Base-by-base conservation (phyloP, 2,329 filamentous ascomycete genomes). In the Chaetomium strumarium region DNA sequence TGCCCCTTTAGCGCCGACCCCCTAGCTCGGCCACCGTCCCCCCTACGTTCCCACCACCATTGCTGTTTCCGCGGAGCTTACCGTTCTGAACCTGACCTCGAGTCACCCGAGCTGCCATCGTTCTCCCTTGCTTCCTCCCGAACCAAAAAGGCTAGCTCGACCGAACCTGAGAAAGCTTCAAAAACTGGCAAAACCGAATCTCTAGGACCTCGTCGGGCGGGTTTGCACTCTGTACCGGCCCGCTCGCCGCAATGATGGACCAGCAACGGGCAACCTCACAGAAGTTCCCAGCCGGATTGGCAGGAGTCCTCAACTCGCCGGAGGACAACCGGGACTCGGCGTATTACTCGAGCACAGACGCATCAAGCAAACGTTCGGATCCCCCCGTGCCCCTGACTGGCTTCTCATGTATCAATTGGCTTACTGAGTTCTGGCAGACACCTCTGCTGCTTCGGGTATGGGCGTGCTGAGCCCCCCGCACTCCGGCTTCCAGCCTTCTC, bases 301-400 rank as follows among this genome's bases (percentile, higher is more conserved):
- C 75, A 13, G 73, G 72, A n/a, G 73, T 79, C 6, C 65, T 79
- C 34, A 79, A 79, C 60, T 67, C 71, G 24, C 71, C 74, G 6
- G 75, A 78, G 43, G 73, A 76, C 24, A 70, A 77, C 56, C 70
- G 75, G 51, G 76, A 79, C 59, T 78, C 75, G 44, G 75, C 75
- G 9, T 79, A 79, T 60, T 78, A 70, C 54, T 78, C 75, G 10
- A 72, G 70, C 56, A 72, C 70, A 16, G 72, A 76, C 64, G 69
- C 71, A 39, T 74, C 72, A 10, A 77, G 74, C 64, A 79, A 78
- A 64, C 76, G 76, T 79, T 60, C 38, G 46, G 38, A 29, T 37
- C 37, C 33, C 48, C 34, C 46, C 38, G 34, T 1, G 3, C 39
- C 48, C 44, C 33, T 31, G 30, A n/a, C 17, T 11, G 29, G 36